Base-by-base conservation (phyloP, 2,329 filamentous ascomycete genomes). In the Alternaria conjuncta region DNA sequence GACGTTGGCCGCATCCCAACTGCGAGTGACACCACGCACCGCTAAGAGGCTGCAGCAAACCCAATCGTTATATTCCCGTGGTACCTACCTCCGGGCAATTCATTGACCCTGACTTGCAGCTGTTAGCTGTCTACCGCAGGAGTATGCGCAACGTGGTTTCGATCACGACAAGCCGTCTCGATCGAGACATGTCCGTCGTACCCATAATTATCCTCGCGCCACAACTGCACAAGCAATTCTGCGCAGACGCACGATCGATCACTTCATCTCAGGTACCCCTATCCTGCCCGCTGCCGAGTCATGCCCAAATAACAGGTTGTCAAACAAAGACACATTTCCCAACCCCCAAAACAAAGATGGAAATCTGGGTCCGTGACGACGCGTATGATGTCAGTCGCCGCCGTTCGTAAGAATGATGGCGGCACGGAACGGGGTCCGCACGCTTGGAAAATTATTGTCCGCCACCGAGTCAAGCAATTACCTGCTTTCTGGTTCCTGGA, bases 301-400 rank as follows among this genome's bases (percentile, higher is more conserved):
- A 59, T 43, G 30, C 28, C 32, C 13, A 20, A 53, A 36, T 23
- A 53, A 53, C 49, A 53, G 49, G 30, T 23, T 55, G 21, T 36
- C n/a, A 44, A 32, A 55, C 9, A 15, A 32, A 28, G n/a, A 57
- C 58, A 57, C 30, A 21, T 59, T 51, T 20, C 18, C 21, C 36
- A 41, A 51, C 28, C 18, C 32, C 25, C 46, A 32, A 55, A 49
- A 55, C 26, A 56, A 56, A 47, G 2, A 60, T 60, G 41, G 53
- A 51, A 25, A 45, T 54, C 43, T 63, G 60, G 59, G 41, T 61
- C 60, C 57, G 62, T 69, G 62, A 69, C 65, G 66, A 57, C 36
- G 64, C 49, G 21, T 28, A 65, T 70, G 68, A 70, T 62, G 61
- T 69, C 66, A 69, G 61, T 59, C 56, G 63, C 51, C 49, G 47